Base-by-base conservation (phyloP, 495 filamentous ascomycete species). In the Penicillium taxi region DNA sequence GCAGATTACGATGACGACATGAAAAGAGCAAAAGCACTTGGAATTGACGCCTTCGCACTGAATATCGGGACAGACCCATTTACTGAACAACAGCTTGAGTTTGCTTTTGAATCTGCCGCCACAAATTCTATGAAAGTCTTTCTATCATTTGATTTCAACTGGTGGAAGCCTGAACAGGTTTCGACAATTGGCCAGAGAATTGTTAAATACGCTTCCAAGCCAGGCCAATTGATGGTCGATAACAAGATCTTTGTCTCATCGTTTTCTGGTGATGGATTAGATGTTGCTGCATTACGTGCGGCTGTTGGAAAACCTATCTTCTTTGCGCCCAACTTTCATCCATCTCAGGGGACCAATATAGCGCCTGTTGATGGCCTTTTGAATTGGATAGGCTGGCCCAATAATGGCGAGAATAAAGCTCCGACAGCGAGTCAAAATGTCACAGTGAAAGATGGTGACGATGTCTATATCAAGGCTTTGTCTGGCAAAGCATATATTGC, bases 311-410 rank as follows among this genome's bases (percentile, higher is more conserved):
- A 51, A 22, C 56, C 66, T 5, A 56, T 75, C 14, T 79, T 70
- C 56, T 75, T 70, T 41, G 73, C 69, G 0, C 73, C 74, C 2
- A 77, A 77, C 42, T 76, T 72, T 46, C 63, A 70, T 44, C 66
- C 71, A 5, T 57, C 54, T 1, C 39, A 49, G 9, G 57, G 61
- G 13, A 52, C 48, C 2, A 39, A 64, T 36, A 55, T 62, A 8
- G 45, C 39, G 6, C 32, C 42, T 22, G 53, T 75, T 20, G 67
- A 80, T 35, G 74, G 70, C 0, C 56, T 73, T 0, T 50, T 77
- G 30, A 79, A 73, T 42, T 81, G 77, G 76, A 66, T 74, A 65
- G 74, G 64, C 0, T 78, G 74, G 74, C 60, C 63, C 11, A 73
- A 64, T 35, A 63, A 77, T 40, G 73, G 71, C 13, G 59, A 71